phyloP scores from a whole-genome alignment of 768 basidiomycete species.

The Phanerodontia chrysosporium region DNA sequence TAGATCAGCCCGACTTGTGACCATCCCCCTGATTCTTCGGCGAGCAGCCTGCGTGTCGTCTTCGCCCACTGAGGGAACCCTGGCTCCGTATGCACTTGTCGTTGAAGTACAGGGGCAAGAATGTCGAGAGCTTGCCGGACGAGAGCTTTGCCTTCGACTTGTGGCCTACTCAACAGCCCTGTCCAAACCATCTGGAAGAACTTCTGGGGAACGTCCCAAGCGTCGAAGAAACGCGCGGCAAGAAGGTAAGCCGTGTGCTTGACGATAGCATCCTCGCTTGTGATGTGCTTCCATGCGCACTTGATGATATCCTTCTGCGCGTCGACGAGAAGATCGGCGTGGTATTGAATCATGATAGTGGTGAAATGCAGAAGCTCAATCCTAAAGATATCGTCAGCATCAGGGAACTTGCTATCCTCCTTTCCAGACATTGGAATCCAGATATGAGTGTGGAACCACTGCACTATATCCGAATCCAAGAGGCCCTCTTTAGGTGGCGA shows the following conservation, averaged over 20 bases:
- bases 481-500: conserved; percentile 53
- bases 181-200: conserved; percentile 90
- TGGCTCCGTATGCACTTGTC: conserved; percentile 50
- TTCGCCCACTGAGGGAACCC: conserved; percentile 80
- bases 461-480: conserved; percentile 67
- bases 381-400: conserved; percentile 78
- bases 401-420: conserved; percentile 45
- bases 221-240: conserved; percentile 87
- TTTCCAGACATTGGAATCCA: conserved; percentile 68
- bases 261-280: conserved; percentile 82
- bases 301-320: conserved; percentile 90
- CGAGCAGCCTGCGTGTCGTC: conserved; percentile 76
- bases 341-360: conserved; percentile 82
- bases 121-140: conserved; percentile 86
- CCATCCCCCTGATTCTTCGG: conserved; percentile 77
- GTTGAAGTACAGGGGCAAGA: conserved; percentile 77
- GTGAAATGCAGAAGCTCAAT: conserved; percentile 91
- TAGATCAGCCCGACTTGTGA: conserved; percentile 79
- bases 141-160: conserved; percentile 70
- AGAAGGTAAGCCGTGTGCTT: conserved; percentile 91
- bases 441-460: conserved; percentile 64
- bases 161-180: conserved; percentile 77
- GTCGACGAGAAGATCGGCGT: conserved; percentile 73
- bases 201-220: conserved; percentile 84
- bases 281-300: conserved; percentile 87